Conservation (phyloP, 805 yeast genomes). For the Candida hispaniensis region DNA sequence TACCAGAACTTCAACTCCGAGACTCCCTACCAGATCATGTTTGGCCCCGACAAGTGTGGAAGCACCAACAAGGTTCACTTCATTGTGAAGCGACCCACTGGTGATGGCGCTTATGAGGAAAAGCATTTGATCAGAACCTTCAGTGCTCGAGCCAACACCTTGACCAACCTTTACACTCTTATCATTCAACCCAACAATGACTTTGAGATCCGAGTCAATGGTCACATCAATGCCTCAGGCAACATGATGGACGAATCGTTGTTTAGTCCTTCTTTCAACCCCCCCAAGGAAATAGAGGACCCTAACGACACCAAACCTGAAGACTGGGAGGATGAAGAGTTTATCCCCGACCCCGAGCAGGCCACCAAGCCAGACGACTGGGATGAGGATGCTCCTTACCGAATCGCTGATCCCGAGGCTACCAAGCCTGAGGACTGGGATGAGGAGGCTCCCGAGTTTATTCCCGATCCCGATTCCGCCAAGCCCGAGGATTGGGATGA, state of each 20-base stretch:
- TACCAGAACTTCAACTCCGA: conserved; percentile 42
- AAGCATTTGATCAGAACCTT: conserved; percentile 62
- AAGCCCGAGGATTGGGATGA: conserved; percentile 82
- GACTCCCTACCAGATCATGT: conserved; percentile 77
- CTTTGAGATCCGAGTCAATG: conserved; percentile 75
- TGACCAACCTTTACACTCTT: conserved; percentile 63
- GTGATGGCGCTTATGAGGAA: conserved; percentile 50
- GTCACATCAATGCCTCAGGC: conserved; percentile 62
- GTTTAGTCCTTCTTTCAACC: conserved; percentile 56
- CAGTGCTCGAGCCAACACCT: conserved; percentile 44
- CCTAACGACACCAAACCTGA: conserved; percentile 52
- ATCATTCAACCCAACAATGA: conserved; percentile 53
- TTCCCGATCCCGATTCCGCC: conserved; percentile 55
- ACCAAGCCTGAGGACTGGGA: conserved; percentile 72
- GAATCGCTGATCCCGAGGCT: conserved; percentile 58
- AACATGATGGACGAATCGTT: conserved; percentile 44
- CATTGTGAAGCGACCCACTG: conserved; percentile 51
- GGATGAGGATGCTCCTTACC: conserved; percentile 59
- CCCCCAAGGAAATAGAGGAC: conserved; percentile 55
- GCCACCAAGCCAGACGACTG: conserved; percentile 70
- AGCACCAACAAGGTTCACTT: conserved; percentile 68
- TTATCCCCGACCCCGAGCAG: conserved; percentile 57
- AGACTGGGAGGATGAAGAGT: conserved; percentile 68
- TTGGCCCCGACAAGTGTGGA: conserved; percentile 93
- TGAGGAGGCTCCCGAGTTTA: conserved; percentile 45